Conservation (phyloP, 805 yeast species). For the Maudiozyma pseudohumilis region DNA sequence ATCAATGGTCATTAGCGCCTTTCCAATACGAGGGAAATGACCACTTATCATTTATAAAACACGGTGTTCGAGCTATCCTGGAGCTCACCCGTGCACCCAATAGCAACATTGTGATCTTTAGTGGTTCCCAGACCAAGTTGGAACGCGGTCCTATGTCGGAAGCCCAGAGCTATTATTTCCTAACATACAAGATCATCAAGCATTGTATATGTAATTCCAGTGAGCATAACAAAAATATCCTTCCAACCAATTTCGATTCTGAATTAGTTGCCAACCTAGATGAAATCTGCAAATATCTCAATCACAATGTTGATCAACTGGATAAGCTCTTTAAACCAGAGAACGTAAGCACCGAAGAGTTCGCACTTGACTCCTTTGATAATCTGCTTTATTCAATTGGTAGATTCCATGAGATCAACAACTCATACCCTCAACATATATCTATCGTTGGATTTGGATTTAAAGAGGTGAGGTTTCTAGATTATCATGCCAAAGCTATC, state of each 20-base stretch:
- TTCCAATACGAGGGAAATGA: slow-evolving; percentile 66
- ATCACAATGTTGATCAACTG: not conserved
- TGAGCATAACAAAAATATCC: not conserved
- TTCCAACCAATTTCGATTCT: slow-evolving; percentile 4
- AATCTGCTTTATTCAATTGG: slow-evolving; percentile 55
- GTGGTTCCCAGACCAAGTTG: slow-evolving; percentile 67
- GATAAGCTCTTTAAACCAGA: slow-evolving; percentile 9
- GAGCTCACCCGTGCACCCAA: slow-evolving; percentile 25
- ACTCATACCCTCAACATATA: slow-evolving; percentile 40
- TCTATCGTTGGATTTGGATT: slow-evolving; percentile 68
- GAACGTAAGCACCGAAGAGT: slow-evolving; percentile 49
- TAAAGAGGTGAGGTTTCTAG: slow-evolving; percentile 50
- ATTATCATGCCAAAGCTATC: slow-evolving; percentile 45
- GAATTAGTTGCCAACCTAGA: slow-evolving; percentile 7
- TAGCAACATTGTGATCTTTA: slow-evolving; percentile 34
- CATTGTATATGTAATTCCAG: not conserved
- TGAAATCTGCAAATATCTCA: not conserved
- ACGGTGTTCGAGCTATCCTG: slow-evolving; percentile 39
- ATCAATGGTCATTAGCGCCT: slow-evolving; percentile 58
- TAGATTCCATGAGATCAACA: slow-evolving; percentile 39
- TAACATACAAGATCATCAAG: slow-evolving; percentile 31
- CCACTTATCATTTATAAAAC: slow-evolving; percentile 55
- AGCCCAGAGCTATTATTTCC: slow-evolving; percentile 44
- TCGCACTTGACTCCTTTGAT: slow-evolving; percentile 72
- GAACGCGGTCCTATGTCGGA: slow-evolving; percentile 50